A percentile compares a stretch with the other conserved stretches of the same genome.
phyloP scores from a whole-genome alignment of 192 early-diverging fungal genomes.

The Funneliformis geosporum region DNA sequence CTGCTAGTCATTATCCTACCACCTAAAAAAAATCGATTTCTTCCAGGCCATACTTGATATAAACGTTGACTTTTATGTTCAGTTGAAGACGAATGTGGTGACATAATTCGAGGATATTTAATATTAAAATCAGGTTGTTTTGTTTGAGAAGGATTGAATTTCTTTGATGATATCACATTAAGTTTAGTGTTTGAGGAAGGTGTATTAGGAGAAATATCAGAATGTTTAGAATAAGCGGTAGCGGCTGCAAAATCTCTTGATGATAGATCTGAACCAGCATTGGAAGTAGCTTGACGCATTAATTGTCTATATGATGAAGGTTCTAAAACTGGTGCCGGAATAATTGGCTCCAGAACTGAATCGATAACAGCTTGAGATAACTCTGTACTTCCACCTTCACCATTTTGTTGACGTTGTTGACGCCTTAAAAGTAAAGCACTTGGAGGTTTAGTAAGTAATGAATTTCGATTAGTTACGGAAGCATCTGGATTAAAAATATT shows the following conservation, averaged over 20 bases:
- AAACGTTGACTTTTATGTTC: conserved; percentile 12
- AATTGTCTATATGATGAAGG: conserved; percentile 3
- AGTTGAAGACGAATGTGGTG: not conserved
- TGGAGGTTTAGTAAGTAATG: not conserved
- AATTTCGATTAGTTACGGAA: not conserved
- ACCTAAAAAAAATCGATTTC: conserved; percentile 60
- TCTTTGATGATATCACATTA: not conserved
- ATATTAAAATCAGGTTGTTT: not conserved
- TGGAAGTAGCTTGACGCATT: not conserved
- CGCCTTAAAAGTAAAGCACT: conserved; percentile 17
- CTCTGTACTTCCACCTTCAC: conserved; percentile 1
- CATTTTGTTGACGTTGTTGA: conserved; percentile 2
- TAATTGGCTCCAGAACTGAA: conserved; percentile 16
- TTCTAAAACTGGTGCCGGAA: conserved; percentile 1
- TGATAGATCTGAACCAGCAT: not conserved
- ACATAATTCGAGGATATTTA: not conserved
- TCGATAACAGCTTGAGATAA: conserved; percentile 10
- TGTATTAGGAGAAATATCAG: not conserved
- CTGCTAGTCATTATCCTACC: conserved; percentile 70
- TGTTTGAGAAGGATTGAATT: not conserved
- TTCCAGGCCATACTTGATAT: conserved; percentile 55
- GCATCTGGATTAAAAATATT: not conserved
- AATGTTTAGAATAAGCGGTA: conserved; percentile 13
- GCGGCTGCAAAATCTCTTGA: conserved; percentile 2
- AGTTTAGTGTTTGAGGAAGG: not conserved